Evolutionary conservation across 768 basidiomycete genomes (phyloP).

Genomic region (Pleurotus sapidus): DNA sequence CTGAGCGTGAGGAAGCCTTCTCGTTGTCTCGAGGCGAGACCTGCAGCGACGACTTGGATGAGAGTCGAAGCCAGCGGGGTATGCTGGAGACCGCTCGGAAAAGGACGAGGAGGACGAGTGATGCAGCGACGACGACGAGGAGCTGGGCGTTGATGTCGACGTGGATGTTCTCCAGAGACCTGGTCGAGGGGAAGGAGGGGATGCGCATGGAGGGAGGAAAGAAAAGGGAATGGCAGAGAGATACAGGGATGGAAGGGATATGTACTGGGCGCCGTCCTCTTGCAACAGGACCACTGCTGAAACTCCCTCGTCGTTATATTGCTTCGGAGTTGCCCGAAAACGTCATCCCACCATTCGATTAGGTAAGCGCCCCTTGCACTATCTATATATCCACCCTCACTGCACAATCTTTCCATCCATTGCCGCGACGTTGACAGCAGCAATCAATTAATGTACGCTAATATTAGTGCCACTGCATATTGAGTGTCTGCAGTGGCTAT

Average conservation of each 20-base stretch:
- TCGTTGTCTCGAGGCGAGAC: constrained; percentile 11
- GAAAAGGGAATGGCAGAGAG: background rate
- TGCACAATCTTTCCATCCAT: background rate
- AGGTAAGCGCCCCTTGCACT: background rate
- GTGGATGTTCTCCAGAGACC: constrained; percentile 7
- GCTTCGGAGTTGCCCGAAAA: constrained; percentile 1
- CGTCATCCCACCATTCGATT: background rate
- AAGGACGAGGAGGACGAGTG: constrained; percentile 21
- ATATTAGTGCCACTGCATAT: too few relatives aligned
- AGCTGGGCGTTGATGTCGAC: constrained; percentile 8
- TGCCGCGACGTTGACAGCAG: too few relatives aligned
- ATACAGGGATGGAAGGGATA: background rate
- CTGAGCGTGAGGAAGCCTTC: constrained; percentile 11
- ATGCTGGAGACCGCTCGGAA: constrained; percentile 13
- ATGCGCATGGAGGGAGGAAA: constrained; percentile 3
- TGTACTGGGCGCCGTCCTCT: background rate
- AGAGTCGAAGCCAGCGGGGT: constrained; percentile 7
- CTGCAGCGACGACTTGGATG: constrained; percentile 9
- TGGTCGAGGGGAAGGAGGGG: constrained; percentile 8
- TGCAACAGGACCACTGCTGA: background rate
- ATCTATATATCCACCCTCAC: background rate
- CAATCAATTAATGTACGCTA: too few relatives aligned
- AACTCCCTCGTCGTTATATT: constrained; percentile 6
- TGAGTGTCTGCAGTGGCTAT: too few relatives aligned
- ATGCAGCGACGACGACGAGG: constrained; percentile 19